Conservation (phyloP, 1,284 basidiomycete genomes). For the Melampsora americana region DNA sequence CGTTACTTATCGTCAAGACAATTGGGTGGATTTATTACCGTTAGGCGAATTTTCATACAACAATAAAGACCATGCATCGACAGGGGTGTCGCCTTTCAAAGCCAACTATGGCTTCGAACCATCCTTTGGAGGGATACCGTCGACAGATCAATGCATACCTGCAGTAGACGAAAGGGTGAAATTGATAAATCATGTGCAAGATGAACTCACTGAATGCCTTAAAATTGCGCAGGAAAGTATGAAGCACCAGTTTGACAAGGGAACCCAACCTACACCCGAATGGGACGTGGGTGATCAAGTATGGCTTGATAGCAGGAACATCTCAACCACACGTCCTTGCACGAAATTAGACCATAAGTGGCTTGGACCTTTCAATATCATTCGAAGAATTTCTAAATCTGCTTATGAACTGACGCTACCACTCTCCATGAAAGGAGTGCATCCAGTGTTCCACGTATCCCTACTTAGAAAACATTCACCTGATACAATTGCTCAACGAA, state of each 20-base stretch:
- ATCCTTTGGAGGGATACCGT: neutral
- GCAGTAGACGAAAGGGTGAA: neutral
- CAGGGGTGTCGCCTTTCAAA: constrained; percentile 1
- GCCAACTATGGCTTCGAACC: constrained; percentile 1
- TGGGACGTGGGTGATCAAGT: neutral
- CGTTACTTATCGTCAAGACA: neutral
- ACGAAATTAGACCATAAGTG: too few relatives aligned
- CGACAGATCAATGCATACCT: neutral
- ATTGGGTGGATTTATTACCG: neutral
- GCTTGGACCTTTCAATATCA: too few relatives aligned
- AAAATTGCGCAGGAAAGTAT: neutral
- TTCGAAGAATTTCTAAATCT: too few relatives aligned
- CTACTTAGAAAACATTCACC: neutral
- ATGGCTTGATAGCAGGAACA: neutral
- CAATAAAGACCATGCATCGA: neutral
- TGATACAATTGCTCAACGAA: too few relatives aligned
- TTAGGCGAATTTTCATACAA: neutral
- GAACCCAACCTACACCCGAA: neutral
- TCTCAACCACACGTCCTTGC: neutral
- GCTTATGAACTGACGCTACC: too few relatives aligned
- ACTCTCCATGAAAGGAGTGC: neutral
- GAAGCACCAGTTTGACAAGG: neutral
- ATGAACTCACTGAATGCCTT: neutral
- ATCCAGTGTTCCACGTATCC: constrained; percentile 20
- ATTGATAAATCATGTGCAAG: neutral